Conservation (phyloP, 2,329 filamentous ascomycete genomes). For the Colletotrichum spinosum region DNA sequence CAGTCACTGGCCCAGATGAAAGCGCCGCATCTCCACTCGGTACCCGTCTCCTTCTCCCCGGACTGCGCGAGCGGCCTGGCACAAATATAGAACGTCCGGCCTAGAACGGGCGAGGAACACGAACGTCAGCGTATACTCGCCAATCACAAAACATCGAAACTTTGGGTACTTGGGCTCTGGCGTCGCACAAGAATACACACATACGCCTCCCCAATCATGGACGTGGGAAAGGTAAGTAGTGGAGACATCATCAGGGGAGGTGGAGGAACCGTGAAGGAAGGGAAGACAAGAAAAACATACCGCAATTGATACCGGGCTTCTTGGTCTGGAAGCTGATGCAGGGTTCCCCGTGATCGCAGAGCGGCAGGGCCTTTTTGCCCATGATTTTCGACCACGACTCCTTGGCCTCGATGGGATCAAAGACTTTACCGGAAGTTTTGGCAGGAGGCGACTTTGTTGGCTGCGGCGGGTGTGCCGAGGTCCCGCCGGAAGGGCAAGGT, state of each 20-base stretch:
- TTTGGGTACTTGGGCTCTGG: no score
- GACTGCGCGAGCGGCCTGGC: constrained; percentile 83
- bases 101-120: constrained; percentile 45
- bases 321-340: constrained; percentile 88
- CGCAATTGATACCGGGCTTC: constrained; percentile 88
- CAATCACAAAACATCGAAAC: not conserved
- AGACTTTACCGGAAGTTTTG: constrained; percentile 53
- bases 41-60: constrained; percentile 85
- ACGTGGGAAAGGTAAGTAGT: no score
- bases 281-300: constrained; percentile 50
- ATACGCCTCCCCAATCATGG: no score
- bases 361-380: constrained; percentile 77
- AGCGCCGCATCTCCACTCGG: constrained; percentile 88
- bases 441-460: constrained; percentile 2
- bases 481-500: no score
- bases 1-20: constrained; percentile 80
- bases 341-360: constrained; percentile 89
- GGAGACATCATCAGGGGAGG: not conserved
- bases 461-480: no score
- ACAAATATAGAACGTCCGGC: constrained; percentile 73
- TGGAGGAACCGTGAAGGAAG: not conserved
- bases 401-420: constrained; percentile 79
- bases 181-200: no score
- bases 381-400: constrained; percentile 89
- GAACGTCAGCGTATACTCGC: constrained; percentile 37